These are phyloP conservation scores for Quercus phellos DNA, from an alignment of 331 rosid genomes.

Conservation along the genomic window DNA sequence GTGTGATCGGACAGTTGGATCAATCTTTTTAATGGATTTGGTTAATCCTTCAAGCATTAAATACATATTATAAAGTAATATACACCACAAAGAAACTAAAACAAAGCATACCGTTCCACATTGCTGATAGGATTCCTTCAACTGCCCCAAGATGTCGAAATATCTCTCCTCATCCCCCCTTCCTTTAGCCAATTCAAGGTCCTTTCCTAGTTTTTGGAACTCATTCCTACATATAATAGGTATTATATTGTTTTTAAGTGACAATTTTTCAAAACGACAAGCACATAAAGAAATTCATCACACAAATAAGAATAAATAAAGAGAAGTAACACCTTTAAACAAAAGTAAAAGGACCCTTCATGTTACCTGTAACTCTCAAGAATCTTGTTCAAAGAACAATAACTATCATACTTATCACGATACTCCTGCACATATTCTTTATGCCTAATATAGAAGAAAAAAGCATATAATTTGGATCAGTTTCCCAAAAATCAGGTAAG, in stretches of 20 bases:
- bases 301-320: slow-evolving; percentile 5
- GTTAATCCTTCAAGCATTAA: slow-evolving; percentile 1
- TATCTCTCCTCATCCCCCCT: slow-evolving; percentile 59
- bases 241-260: slow-evolving; percentile 17
- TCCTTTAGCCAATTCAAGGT: slow-evolving; percentile 55
- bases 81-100: neutral
- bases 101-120: slow-evolving; percentile 58
- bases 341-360: slow-evolving; percentile 10
- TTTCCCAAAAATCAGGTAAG: slow-evolving; percentile 21
- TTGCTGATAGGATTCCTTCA: slow-evolving; percentile 63
- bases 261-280: neutral
- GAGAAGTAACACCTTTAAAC: slow-evolving; percentile 5
- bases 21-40: neutral
- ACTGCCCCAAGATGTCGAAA: slow-evolving; percentile 41
- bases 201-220: slow-evolving; percentile 63
- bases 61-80: slow-evolving; percentile 3
- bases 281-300: slow-evolving; percentile 8
- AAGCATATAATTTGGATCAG: slow-evolving; percentile 11
- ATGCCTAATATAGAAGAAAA: slow-evolving; percentile 45
- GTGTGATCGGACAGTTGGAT: neutral
- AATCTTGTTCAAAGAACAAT: slow-evolving; percentile 79
- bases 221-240: slow-evolving; percentile 47
- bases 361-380: slow-evolving; percentile 72
- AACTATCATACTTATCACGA: slow-evolving; percentile 82
- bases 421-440: slow-evolving; percentile 86